phyloP scores from a whole-genome alignment of 2,329 filamentous ascomycete species.

The Annulohypoxylon truncatum region DNA sequence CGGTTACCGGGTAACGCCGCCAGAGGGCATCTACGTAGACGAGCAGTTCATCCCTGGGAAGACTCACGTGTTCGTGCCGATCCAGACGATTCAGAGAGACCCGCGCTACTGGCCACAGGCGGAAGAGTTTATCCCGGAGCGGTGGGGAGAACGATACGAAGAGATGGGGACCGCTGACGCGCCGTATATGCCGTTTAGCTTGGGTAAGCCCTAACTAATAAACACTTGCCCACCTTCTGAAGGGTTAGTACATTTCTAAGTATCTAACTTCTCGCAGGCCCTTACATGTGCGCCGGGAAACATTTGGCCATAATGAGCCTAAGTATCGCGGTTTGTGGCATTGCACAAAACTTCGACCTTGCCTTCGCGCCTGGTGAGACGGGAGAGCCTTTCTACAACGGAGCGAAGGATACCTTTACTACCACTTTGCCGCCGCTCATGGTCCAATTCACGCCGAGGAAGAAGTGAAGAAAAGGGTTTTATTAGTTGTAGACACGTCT shows the following conservation, averaged over 20 bases:
- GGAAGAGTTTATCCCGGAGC: conserved; percentile 42
- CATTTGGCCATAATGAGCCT: conserved; percentile 39
- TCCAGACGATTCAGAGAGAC: conserved; percentile 45
- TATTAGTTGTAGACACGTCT: neutral
- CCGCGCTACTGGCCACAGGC: conserved; percentile 37
- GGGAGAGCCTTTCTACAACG: conserved; percentile 39
- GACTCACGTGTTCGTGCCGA: conserved; percentile 43
- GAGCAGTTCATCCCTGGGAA: conserved; percentile 51
- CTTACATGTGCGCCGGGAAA: conserved; percentile 42
- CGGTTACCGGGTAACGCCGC: conserved; percentile 53
- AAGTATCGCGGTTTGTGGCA: conserved; percentile 33
- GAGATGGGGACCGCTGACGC: conserved; percentile 41
- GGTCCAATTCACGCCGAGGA: conserved; percentile 34
- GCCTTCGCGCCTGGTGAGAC: conserved; percentile 42
- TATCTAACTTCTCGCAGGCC: conserved; percentile 15
- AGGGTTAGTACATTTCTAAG: too few species aligned
- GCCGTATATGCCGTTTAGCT: conserved; percentile 42
- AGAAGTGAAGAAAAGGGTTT: neutral
- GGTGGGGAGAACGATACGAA: conserved; percentile 37
- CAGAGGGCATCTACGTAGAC: conserved; percentile 49
- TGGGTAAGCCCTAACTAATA: conserved; percentile 23
- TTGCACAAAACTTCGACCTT: conserved; percentile 39
- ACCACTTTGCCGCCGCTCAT: conserved; percentile 28
- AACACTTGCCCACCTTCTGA: neutral
- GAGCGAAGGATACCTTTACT: conserved; percentile 38